Evolutionary conservation across 805 yeast genomes (phyloP), one percentile per base, ranked within the genome.

Genomic region (Candida succiphila): DNA sequence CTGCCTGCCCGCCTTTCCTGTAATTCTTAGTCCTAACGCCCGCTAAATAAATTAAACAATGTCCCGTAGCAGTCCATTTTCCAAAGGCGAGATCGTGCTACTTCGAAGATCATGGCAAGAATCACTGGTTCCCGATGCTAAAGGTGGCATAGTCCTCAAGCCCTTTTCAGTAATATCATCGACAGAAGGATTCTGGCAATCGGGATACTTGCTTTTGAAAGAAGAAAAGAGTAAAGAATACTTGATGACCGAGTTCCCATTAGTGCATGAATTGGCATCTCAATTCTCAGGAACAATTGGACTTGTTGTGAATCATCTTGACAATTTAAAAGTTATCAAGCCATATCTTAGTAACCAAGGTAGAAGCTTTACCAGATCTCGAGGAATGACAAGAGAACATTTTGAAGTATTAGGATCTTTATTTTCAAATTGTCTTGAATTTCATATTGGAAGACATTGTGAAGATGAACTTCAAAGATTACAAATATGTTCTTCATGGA

Each of bases 201-300:
- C 79, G 49, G 69, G 80, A 44, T 80, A 78, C 54, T 50, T 80
- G 17, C 54, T 65, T 1, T 66, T 69, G 64, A 70, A 68, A 40
- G 72, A 80, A 0, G 59, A 58, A 8, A 7, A 12, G 26, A 21
- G 23, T 21, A 10, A 10, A 8, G n/a, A n/a, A n/a, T 7, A n/a
- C 8, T 55, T 81, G 35, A 77, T 74, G 39, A 57, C 58, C 17
- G 50, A 69, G 44, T 75, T 77, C 50, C 87, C 89, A 0, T 68
- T 79, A 2, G 67, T 79, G 39, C 66, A 69, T 38, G 82, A 78
- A 44, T 88, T 81, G 52, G 80, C 85, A 1, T 71, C 70, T 9
- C 66, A 82, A 6, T 75, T 81, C 56, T 80, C 85, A 1, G 82
- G 84, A 2, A 78, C 80, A 13, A 49, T 81, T 46, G 66, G 78